Percentiles rank a stretch among this genome's conserved stretches.
phyloP scores from a whole-genome alignment of 768 basidiomycete species.

The Leccinum ochraceum region DNA sequence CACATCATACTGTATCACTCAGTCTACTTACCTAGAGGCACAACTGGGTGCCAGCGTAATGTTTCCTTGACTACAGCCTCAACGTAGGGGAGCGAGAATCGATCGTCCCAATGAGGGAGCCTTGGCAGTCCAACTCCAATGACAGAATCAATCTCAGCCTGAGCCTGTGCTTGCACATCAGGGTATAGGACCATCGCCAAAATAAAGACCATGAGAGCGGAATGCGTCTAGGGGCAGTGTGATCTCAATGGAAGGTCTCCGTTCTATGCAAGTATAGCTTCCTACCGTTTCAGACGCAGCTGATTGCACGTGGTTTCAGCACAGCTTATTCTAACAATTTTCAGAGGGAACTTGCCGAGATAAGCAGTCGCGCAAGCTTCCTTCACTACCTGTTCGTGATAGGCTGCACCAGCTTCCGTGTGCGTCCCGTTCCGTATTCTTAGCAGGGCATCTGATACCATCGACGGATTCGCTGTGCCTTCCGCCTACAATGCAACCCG shows the following conservation, averaged over 20 bases:
- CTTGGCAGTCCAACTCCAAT: slow-evolving; percentile 20
- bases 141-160: slow-evolving; percentile 23
- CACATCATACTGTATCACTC: background rate
- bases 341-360: slow-evolving; percentile 9
- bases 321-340: slow-evolving; percentile 7
- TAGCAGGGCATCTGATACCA: slow-evolving; percentile 27
- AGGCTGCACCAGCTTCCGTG: slow-evolving; percentile 6
- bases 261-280: slow-evolving; percentile 1
- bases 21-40: slow-evolving; percentile 12
- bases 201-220: slow-evolving; percentile 22
- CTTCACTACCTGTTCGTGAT: slow-evolving; percentile 24
- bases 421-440: slow-evolving; percentile 8
- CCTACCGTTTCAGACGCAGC: slow-evolving; percentile 29
- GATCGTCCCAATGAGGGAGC: slow-evolving; percentile 24
- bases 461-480: slow-evolving; percentile 22
- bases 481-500: slow-evolving; percentile 12
- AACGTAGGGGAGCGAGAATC: slow-evolving; percentile 21
- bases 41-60: slow-evolving; percentile 27
- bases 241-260: slow-evolving; percentile 9
- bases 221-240: slow-evolving; percentile 20
- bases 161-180: slow-evolving; percentile 23
- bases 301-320: slow-evolving; percentile 7
- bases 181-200: slow-evolving; percentile 30
- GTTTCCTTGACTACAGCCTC: slow-evolving; percentile 25
- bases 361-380: slow-evolving; percentile 26